Evolutionary conservation across 2,329 filamentous ascomycete genomes (phyloP), one percentile per base, ranked within the genome.

Genomic region (Chrysoporthe cubensis): DNA sequence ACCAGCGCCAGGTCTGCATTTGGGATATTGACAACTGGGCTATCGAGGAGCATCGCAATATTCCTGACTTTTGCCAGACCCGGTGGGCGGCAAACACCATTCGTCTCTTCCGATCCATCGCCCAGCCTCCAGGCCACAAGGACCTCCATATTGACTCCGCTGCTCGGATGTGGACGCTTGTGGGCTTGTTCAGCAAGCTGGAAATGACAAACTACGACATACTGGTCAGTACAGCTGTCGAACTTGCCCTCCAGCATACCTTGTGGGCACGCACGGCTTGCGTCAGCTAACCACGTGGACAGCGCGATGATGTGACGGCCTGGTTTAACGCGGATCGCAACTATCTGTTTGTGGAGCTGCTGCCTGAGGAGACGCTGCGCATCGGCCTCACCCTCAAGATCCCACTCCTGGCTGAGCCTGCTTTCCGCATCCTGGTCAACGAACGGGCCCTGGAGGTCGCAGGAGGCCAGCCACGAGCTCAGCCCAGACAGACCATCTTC

Each of bases 1-100:
- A 18, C 2, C 7, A 43, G 18, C 37, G 46, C n/a, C 11, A 40
- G n/a, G 40, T n/a, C 11, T 32, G 4, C 32, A 48, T 69, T 13
- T 64, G 58, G 11, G 67, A 69, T 14, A 46, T 62, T 2, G 42
- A 62, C n/a, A 13, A 52, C 9, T 70, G 68, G 68, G 8, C 72
- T 3, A 77, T 80, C 0, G 43, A 66, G 0, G 80, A 74, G 46
- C 18, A 67, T 46, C 79, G 80, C 34, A 68, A 73, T 0, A 80
- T 86, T 16, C 77, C 79, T 0, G 89, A 91, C 71, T 92, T 92
- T 74, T 91, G 88, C 59, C 83, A 84, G 1, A 78, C 87, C 8
- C 85, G 90, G 2, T 90, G 92, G 73, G 81, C 87, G 14, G 85
- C 84, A 40, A 85, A 85, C 26, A 87, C 96, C 44, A 82, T 91